These are phyloP conservation scores for Bidens hawaiensis DNA, from an alignment of 140 eudicot genomes.

Conservation along the genomic window DNA sequence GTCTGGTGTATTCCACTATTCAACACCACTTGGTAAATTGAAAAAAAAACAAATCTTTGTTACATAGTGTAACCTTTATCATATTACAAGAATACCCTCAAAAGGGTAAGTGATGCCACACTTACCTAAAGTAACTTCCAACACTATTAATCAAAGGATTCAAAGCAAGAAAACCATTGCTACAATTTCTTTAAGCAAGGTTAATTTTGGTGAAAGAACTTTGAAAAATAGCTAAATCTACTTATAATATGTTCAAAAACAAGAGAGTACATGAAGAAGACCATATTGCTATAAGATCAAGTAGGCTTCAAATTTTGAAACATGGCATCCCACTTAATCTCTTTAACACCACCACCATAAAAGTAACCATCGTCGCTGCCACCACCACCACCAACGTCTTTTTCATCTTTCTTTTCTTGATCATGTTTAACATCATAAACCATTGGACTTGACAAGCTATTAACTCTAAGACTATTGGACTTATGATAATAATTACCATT, in stretches of 20 bases:
- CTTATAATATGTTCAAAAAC: constrained; percentile 10
- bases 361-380: constrained; percentile 35
- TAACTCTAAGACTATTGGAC: constrained; percentile 38
- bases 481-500: constrained; percentile 39
- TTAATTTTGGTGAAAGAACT: constrained; percentile 40
- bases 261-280: constrained; percentile 3
- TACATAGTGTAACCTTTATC: constrained; percentile 11
- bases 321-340: constrained; percentile 88
- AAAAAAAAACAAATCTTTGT: not conserved
- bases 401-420: constrained; percentile 38
- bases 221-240: constrained; percentile 28
- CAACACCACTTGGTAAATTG: too few relatives aligned
- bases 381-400: too few relatives aligned
- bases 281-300: constrained; percentile 16
- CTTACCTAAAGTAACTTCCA: constrained; percentile 18
- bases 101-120: constrained; percentile 17
- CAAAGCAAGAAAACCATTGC: too few relatives aligned
- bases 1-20: too few relatives aligned
- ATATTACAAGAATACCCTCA: constrained; percentile 22
- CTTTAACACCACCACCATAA: constrained; percentile 49
- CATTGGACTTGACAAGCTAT: constrained; percentile 54
- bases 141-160: too few relatives aligned
- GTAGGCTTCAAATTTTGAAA: constrained; percentile 89
- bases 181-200: constrained; percentile 16
- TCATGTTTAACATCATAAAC: constrained; percentile 38